Conservation (phyloP, 805 yeast genomes). For the Cyberlindnera euphorbiae region DNA sequence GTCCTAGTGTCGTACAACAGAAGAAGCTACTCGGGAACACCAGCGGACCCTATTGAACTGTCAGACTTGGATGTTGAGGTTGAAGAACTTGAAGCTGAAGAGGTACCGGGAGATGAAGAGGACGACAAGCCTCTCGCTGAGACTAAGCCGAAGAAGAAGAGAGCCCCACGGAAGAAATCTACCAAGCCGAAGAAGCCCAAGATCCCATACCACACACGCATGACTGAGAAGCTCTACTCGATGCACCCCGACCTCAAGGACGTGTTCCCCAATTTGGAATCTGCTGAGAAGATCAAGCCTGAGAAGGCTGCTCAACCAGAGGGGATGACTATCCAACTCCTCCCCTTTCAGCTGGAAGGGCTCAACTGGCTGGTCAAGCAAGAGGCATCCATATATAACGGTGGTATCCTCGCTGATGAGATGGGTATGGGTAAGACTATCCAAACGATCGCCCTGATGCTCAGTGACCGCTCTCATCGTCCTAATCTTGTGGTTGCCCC, state of each 20-base stretch:
- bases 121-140: constrained; percentile 27
- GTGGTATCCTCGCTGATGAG: constrained; percentile 96
- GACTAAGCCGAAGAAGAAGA: constrained; percentile 17
- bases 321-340: constrained; percentile 64
- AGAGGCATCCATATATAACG: constrained; percentile 72
- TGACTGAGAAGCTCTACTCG: constrained; percentile 62
- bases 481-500: constrained; percentile 95
- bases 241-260: constrained; percentile 75
- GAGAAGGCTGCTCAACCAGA: constrained; percentile 68
- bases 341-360: constrained; percentile 95
- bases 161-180: constrained; percentile 17
- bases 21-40: constrained; percentile 10
- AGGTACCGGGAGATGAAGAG: constrained; percentile 19
- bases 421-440: constrained; percentile 99
- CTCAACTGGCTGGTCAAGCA: constrained; percentile 82
- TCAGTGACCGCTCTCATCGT: constrained; percentile 57
- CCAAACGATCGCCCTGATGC: constrained; percentile 85
- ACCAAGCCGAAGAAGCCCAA: constrained; percentile 39
- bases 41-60: constrained; percentile 16
- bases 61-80: constrained; percentile 15
- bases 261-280: constrained; percentile 62
- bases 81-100: constrained; percentile 13
- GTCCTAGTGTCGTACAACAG: constrained; percentile 8
- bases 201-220: constrained; percentile 62
- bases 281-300: constrained; percentile 41